Evolutionary conservation across 345 rosid genomes (phyloP).

Genomic region (Toxicodendron radicans): DNA sequence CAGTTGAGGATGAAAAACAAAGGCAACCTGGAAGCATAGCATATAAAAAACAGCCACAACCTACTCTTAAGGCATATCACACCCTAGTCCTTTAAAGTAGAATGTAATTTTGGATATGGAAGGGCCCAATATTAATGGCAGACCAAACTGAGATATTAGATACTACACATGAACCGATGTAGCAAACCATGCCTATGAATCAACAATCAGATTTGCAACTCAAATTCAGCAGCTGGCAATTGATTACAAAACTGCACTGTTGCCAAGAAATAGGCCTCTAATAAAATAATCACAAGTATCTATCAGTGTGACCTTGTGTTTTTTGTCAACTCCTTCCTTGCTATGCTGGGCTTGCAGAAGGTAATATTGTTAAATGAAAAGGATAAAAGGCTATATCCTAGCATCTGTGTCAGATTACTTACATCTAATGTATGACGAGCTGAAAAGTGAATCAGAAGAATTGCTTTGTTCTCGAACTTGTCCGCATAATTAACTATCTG

Average conservation of each 20-base stretch:
- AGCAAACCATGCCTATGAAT: neutral
- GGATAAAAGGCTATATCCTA: too few relatives aligned
- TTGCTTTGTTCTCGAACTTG: slow-evolving; percentile 74
- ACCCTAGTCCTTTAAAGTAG: neutral
- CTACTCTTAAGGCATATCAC: neutral
- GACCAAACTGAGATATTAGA: neutral
- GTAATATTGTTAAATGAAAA: neutral
- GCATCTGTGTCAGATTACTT: slow-evolving; percentile 19
- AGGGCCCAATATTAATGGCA: neutral
- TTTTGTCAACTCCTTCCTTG: neutral
- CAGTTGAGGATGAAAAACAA: neutral
- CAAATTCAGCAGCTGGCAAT: neutral
- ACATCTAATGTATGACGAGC: slow-evolving; percentile 82
- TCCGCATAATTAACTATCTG: slow-evolving; percentile 72
- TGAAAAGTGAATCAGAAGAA: slow-evolving; percentile 90
- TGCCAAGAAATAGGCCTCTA: neutral
- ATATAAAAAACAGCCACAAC: neutral
- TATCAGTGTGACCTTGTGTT: neutral
- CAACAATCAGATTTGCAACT: neutral
- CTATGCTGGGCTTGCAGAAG: neutral
- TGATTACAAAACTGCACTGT: neutral
- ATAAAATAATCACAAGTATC: neutral
- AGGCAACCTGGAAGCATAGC: neutral
- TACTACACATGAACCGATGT: neutral
- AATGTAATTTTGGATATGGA: neutral